Conservation (phyloP, 768 basidiomycete genomes). For the Mycena filopes region DNA sequence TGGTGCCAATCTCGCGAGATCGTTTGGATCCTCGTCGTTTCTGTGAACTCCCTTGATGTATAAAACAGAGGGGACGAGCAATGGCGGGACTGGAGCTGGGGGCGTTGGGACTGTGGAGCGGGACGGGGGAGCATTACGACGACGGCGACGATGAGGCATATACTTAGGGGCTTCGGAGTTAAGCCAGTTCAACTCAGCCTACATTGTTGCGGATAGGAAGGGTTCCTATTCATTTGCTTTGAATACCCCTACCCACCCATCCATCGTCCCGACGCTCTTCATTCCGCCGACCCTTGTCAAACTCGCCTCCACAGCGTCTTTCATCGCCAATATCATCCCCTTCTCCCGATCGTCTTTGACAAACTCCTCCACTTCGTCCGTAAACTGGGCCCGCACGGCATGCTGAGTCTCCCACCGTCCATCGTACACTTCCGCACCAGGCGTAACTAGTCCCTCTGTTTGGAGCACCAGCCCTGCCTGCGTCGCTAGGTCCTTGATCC, state of each 20-base stretch:
- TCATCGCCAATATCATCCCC: constrained; percentile 42
- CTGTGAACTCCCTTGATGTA: too few species aligned
- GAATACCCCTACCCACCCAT: constrained; percentile 44
- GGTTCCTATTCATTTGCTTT: neutral
- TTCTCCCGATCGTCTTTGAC: constrained; percentile 46
- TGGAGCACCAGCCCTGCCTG: constrained; percentile 36
- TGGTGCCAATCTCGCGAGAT: too few species aligned
- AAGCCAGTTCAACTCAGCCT: too few species aligned
- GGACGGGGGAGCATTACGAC: too few species aligned
- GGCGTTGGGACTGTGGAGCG: too few species aligned
- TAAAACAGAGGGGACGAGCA: too few species aligned
- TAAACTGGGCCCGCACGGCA: constrained; percentile 37
- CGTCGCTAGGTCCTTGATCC: constrained; percentile 40
- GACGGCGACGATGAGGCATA: too few species aligned
- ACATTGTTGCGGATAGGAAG: neutral
- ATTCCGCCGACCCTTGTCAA: constrained; percentile 28
- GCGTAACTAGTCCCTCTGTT: constrained; percentile 37
- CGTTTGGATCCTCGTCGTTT: too few species aligned
- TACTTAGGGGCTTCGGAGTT: too few species aligned
- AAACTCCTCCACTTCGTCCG: constrained; percentile 36
- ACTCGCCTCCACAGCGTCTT: constrained; percentile 40
- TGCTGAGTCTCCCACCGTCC: constrained; percentile 48
- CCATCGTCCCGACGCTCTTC: constrained; percentile 42
- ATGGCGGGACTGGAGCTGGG: too few species aligned
- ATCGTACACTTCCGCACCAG: constrained; percentile 41